These are phyloP conservation scores for Fusarium penzigii DNA, from an alignment of 2,329 filamentous ascomycete genomes.

Conservation along the genomic window DNA sequence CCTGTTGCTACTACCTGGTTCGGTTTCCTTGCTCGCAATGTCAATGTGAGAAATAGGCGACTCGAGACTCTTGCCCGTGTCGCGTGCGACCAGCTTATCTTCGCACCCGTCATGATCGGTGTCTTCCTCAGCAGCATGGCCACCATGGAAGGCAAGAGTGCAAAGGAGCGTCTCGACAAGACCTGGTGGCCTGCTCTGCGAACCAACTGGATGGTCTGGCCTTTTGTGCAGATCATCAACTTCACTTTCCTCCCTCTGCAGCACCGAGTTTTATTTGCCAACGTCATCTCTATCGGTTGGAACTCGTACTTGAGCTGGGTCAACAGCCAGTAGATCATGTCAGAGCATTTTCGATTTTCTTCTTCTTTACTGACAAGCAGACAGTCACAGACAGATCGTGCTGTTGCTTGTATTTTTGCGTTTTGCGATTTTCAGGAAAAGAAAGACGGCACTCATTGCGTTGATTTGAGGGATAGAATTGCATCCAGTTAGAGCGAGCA, in stretches of 20 bases:
- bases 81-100: constrained; percentile 75
- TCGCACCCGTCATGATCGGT: constrained; percentile 81
- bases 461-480: constrained; percentile 9
- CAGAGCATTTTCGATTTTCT: too few relatives aligned
- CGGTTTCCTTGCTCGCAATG: constrained; percentile 70
- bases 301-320: constrained; percentile 65
- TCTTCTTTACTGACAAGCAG: constrained; percentile 11
- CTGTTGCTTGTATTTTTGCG: constrained; percentile 7
- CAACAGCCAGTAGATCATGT: constrained; percentile 46
- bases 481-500: constrained; percentile 4
- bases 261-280: constrained; percentile 83
- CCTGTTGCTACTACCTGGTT: constrained; percentile 89
- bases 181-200: constrained; percentile 72
- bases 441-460: constrained; percentile 4
- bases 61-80: constrained; percentile 77
- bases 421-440: background rate
- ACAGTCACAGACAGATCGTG: constrained; percentile 18
- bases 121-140: constrained; percentile 86
- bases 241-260: constrained; percentile 85
- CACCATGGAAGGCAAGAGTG: constrained; percentile 66
- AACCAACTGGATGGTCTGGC: constrained; percentile 90
- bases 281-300: constrained; percentile 71
- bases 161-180: constrained; percentile 67
- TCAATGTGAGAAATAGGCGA: constrained; percentile 65
- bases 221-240: constrained; percentile 80